phyloP scores from a whole-genome alignment of 2,329 filamentous ascomycete species.

The Alternaria hordeiaustralica region DNA sequence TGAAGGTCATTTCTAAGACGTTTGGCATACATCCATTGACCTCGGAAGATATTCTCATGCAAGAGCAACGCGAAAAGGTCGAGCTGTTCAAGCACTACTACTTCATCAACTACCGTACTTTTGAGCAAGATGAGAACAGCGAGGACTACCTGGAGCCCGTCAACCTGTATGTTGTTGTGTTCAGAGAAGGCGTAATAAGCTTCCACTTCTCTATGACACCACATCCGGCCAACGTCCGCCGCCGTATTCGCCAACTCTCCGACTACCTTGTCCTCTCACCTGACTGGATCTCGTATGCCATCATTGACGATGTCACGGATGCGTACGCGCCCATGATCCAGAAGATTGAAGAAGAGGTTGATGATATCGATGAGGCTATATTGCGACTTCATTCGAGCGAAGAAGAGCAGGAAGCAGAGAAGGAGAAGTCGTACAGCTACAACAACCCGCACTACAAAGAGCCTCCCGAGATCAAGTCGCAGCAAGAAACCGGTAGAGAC shows the following conservation, averaged over 20 bases:
- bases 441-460: constrained; percentile 46
- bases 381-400: constrained; percentile 75
- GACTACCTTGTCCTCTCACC: constrained; percentile 93
- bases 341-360: constrained; percentile 92
- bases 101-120: constrained; percentile 97
- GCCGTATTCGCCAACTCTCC: constrained; percentile 88
- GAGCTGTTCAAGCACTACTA: constrained; percentile 98
- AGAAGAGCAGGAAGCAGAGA: constrained; percentile 38
- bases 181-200: constrained; percentile 91
- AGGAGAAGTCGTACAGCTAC: constrained; percentile 29
- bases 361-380: constrained; percentile 94
- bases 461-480: constrained; percentile 49
- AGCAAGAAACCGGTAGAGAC: constrained; percentile 64
- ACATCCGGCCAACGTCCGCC: constrained; percentile 92
- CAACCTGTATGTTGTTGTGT: constrained; percentile 97
- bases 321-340: constrained; percentile 93
- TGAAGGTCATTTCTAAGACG: constrained; percentile 89
- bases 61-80: constrained; percentile 97
- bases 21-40: constrained; percentile 97
- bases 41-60: constrained; percentile 94
- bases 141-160: constrained; percentile 93
- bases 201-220: constrained; percentile 98
- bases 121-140: constrained; percentile 90
- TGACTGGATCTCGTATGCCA: constrained; percentile 98
- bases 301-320: constrained; percentile 98